These are phyloP conservation scores for Parmelia sp. DNA, from an alignment of 495 filamentous ascomycete genomes.

Conservation along the genomic window DNA sequence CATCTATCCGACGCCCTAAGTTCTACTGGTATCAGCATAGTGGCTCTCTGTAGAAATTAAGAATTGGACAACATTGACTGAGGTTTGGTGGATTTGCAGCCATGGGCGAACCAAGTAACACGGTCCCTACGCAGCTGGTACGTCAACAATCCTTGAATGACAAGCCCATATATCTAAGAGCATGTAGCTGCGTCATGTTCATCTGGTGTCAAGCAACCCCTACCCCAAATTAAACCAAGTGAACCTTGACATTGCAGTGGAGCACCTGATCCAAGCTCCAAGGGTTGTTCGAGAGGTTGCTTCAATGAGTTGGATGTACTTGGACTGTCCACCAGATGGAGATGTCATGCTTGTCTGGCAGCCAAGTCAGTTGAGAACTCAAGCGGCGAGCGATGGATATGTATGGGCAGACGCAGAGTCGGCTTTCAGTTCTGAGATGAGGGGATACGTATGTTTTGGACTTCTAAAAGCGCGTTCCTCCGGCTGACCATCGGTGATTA, in stretches of 20 bases:
- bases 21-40: background rate
- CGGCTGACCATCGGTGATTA: conserved; percentile 26
- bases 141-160: conserved; percentile 20
- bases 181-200: conserved; percentile 72
- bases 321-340: conserved; percentile 74
- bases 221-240: conserved; percentile 63
- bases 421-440: conserved; percentile 59
- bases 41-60: background rate
- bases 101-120: conserved; percentile 61
- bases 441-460: conserved; percentile 63
- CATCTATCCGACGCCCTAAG: background rate
- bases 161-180: conserved; percentile 11
- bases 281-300: conserved; percentile 67
- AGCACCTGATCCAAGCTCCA: conserved; percentile 72
- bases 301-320: conserved; percentile 85
- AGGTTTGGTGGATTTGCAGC: conserved; percentile 23
- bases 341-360: conserved; percentile 83
- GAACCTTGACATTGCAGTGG: conserved; percentile 61
- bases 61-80: background rate
- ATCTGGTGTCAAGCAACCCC: conserved; percentile 69
- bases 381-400: conserved; percentile 84
- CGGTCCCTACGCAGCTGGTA: conserved; percentile 59
- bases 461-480: background rate
- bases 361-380: conserved; percentile 57
- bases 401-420: conserved; percentile 79